phyloP scores from a whole-genome alignment of 108 stramenopile genomes.

The Cyclotella choctawhatcheeana region DNA sequence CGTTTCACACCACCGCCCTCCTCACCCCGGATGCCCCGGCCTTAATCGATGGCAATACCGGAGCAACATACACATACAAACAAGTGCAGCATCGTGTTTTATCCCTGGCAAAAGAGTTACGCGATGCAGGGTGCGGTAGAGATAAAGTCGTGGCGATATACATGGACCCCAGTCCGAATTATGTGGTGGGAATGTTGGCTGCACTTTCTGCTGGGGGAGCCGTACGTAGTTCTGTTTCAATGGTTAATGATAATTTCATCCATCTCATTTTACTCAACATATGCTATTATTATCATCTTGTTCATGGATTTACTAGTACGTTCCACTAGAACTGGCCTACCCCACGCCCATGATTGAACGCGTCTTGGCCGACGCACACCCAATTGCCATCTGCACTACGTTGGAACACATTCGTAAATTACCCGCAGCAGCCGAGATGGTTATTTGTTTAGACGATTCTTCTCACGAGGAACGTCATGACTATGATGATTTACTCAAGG shows the following conservation, averaged over 20 bases:
- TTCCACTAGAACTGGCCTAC: conserved; percentile 79
- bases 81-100: conserved; percentile 10
- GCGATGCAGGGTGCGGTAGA: conserved; percentile 3
- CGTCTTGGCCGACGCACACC: conserved; percentile 55
- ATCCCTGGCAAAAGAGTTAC: conserved; percentile 14
- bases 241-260: neutral
- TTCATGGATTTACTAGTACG: conserved; percentile 40
- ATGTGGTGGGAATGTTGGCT: conserved; percentile 67
- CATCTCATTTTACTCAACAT: neutral
- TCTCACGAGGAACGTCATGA: conserved; percentile 37
- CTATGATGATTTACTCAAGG: conserved; percentile 11
- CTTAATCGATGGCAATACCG: conserved; percentile 19
- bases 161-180: conserved; percentile 67
- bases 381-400: conserved; percentile 47
- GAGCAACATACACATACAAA: conserved; percentile 5
- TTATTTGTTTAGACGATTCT: conserved; percentile 34
- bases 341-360: conserved; percentile 67
- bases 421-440: conserved; percentile 35
- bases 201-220: conserved; percentile 68
- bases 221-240: conserved; percentile 13
- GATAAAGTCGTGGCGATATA: conserved; percentile 63
- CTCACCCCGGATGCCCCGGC: conserved; percentile 14
- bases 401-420: conserved; percentile 33
- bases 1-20: conserved; percentile 20
- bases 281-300: neutral